Evolutionary conservation across 2,329 filamentous ascomycete species (phyloP).

Genomic region (Paracoccidioides brasiliensis): DNA sequence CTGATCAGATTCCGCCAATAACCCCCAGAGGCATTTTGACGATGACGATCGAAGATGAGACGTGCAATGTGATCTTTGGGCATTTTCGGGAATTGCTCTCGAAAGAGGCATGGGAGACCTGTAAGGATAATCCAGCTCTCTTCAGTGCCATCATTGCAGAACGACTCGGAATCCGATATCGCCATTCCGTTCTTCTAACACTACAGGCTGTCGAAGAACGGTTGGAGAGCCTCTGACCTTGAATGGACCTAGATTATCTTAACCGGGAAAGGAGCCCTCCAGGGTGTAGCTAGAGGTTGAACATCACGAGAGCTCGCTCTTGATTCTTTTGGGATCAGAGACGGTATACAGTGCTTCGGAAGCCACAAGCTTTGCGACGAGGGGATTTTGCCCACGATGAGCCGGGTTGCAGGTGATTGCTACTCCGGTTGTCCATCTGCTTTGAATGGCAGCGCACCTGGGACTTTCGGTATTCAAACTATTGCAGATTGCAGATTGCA

Average conservation of each 20-base stretch:
- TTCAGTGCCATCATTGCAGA: slow-evolving; percentile 65
- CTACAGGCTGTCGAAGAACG: slow-evolving; percentile 46
- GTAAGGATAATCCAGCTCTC: slow-evolving; percentile 75
- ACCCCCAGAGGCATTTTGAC: slow-evolving; percentile 80
- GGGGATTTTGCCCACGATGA: no score
- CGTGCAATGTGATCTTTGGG: slow-evolving; percentile 87
- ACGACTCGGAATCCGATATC: slow-evolving; percentile 85
- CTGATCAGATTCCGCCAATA: slow-evolving; percentile 73
- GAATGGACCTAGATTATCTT: slow-evolving; percentile 39
- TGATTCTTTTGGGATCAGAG: slow-evolving; percentile 15
- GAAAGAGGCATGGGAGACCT: slow-evolving; percentile 79
- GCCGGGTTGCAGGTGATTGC: no score
- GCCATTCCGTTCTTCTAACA: slow-evolving; percentile 71
- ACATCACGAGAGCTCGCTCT: slow-evolving; percentile 16
- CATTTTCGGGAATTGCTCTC: slow-evolving; percentile 88
- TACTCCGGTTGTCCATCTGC: no score
- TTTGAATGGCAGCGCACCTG: no score
- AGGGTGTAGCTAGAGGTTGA: slow-evolving; percentile 21
- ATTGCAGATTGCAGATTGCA: no score
- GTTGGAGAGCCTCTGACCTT: slow-evolving; percentile 11
- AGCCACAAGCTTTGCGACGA: slow-evolving; percentile 6
- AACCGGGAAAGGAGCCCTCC: slow-evolving; percentile 60
- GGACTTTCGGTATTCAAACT: no score
- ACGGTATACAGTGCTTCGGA: slow-evolving; percentile 12
- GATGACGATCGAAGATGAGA: slow-evolving; percentile 80